Evolutionary conservation across 495 filamentous ascomycete species (phyloP).

Genomic region (Xylaria palmicola): DNA sequence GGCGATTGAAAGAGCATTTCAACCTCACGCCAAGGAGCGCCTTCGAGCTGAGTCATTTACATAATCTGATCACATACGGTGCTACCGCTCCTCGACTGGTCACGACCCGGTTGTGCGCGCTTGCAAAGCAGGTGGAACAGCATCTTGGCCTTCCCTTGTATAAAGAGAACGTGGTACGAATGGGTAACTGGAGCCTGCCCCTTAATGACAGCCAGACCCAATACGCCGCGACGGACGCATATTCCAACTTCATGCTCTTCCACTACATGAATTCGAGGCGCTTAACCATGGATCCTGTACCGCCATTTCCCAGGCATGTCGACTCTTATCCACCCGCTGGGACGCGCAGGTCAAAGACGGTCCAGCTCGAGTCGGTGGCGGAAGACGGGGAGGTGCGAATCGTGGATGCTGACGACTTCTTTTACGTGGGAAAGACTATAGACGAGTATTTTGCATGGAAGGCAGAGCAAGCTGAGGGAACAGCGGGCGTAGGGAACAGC

Average conservation of each 20-base stretch:
- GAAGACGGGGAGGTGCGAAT: not conserved
- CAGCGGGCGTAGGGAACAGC: not conserved
- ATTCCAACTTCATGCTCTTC: slow-evolving; percentile 64
- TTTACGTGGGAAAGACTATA: not conserved
- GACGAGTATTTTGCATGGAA: no score
- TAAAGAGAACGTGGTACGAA: slow-evolving; percentile 62
- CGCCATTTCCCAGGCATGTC: slow-evolving; percentile 59
- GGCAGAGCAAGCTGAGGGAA: no score
- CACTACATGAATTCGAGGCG: slow-evolving; percentile 61
- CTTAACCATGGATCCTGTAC: slow-evolving; percentile 54
- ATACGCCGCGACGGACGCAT: slow-evolving; percentile 69
- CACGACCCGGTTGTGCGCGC: slow-evolving; percentile 56
- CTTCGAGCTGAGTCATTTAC: slow-evolving; percentile 69
- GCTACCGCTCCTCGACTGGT: slow-evolving; percentile 41
- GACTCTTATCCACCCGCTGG: slow-evolving; percentile 43
- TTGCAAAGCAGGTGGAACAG: slow-evolving; percentile 59
- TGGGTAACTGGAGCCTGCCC: slow-evolving; percentile 61
- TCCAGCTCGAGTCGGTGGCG: slow-evolving; percentile 9
- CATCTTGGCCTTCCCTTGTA: slow-evolving; percentile 64
- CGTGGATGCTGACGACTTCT: slow-evolving; percentile 9
- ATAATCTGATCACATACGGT: slow-evolving; percentile 60
- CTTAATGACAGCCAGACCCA: slow-evolving; percentile 57
- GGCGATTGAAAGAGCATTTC: slow-evolving; percentile 59
- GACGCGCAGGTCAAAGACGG: not conserved
- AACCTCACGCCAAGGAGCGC: slow-evolving; percentile 54